Percentiles rank a stretch among this genome's conserved stretches.
Conservation (phyloP, 2,329 filamentous ascomycete species). For the Arthrobotrys pseudoclavata region DNA sequence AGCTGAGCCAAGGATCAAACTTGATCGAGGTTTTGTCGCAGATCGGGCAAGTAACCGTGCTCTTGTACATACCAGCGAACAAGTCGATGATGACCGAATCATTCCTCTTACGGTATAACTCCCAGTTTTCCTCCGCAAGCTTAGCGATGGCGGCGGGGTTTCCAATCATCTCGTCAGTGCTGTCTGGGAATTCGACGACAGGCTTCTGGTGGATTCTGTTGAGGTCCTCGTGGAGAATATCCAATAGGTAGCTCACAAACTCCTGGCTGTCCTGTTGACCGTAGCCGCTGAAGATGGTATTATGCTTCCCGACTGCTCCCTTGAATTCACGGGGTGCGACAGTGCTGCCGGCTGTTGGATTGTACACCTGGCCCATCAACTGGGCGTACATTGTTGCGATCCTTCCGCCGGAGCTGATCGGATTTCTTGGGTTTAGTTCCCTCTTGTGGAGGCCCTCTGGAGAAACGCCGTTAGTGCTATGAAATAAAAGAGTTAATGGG, state of each 20-base stretch:
- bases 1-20: conserved; percentile 95
- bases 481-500: background rate
- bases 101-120: conserved; percentile 90
- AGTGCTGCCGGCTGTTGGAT: conserved; percentile 75
- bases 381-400: conserved; percentile 87
- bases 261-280: conserved; percentile 98
- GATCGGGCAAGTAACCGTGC: conserved; percentile 89
- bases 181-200: conserved; percentile 97
- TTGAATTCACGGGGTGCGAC: conserved; percentile 87
- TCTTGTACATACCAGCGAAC: conserved; percentile 98
- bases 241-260: conserved; percentile 92
- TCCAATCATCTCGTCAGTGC: conserved; percentile 93
- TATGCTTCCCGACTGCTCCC: conserved; percentile 81
- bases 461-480: conserved; percentile 54
- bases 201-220: conserved; percentile 96
- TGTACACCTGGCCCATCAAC: conserved; percentile 83
- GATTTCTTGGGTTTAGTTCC: conserved; percentile 88
- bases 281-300: conserved; percentile 90
- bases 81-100: conserved; percentile 95
- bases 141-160: conserved; percentile 83
- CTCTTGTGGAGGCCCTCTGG: conserved; percentile 76
- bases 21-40: conserved; percentile 98
- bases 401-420: conserved; percentile 84
- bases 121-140: conserved; percentile 89
- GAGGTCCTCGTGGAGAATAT: conserved; percentile 93